These are phyloP conservation scores for Phaffomyces opuntiae DNA, from an alignment of 805 yeast species.

Conservation along the genomic window DNA sequence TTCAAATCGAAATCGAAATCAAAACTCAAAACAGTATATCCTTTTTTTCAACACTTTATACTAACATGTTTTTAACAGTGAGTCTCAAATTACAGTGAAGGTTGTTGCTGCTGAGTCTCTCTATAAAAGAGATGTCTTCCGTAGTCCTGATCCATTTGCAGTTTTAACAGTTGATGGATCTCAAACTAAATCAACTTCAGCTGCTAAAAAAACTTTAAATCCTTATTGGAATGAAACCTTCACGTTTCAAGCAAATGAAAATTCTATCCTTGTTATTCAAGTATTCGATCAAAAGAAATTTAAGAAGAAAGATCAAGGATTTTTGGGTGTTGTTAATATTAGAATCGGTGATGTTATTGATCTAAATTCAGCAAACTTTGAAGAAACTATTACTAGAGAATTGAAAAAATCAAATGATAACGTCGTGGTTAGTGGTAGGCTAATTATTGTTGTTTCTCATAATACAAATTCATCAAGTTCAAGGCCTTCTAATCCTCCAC, in stretches of 20 bases:
- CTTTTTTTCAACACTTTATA: neutral
- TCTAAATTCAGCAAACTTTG: slow-evolving; percentile 37
- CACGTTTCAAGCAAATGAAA: slow-evolving; percentile 67
- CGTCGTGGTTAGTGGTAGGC: slow-evolving; percentile 87
- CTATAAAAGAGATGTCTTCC: slow-evolving; percentile 89
- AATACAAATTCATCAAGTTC: slow-evolving; percentile 22
- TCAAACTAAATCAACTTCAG: slow-evolving; percentile 91
- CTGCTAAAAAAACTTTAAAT: slow-evolving; percentile 87
- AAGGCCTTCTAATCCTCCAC: slow-evolving; percentile 8
- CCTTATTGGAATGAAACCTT: slow-evolving; percentile 98
- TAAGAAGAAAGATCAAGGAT: slow-evolving; percentile 97
- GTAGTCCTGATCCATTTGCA: slow-evolving; percentile 97
- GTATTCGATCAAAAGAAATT: slow-evolving; percentile 96
- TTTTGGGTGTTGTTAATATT: slow-evolving; percentile 90
- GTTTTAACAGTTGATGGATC: slow-evolving; percentile 96
- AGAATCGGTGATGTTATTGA: slow-evolving; percentile 86
- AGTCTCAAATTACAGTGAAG: slow-evolving; percentile 38
- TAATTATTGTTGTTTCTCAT: slow-evolving; percentile 69
- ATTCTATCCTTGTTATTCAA: slow-evolving; percentile 83
- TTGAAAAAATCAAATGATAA: slow-evolving; percentile 88
- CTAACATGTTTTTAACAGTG: slow-evolving; percentile 12
- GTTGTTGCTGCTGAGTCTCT: slow-evolving; percentile 95
- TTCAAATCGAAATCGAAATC: too few species aligned
- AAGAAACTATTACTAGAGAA: slow-evolving; percentile 89
- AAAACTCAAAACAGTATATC: too few species aligned